Evolutionary conservation across 352 stramenopile species (phyloP), one percentile per base, ranked within the genome.

Genomic region (Globisporangium lucens): DNA sequence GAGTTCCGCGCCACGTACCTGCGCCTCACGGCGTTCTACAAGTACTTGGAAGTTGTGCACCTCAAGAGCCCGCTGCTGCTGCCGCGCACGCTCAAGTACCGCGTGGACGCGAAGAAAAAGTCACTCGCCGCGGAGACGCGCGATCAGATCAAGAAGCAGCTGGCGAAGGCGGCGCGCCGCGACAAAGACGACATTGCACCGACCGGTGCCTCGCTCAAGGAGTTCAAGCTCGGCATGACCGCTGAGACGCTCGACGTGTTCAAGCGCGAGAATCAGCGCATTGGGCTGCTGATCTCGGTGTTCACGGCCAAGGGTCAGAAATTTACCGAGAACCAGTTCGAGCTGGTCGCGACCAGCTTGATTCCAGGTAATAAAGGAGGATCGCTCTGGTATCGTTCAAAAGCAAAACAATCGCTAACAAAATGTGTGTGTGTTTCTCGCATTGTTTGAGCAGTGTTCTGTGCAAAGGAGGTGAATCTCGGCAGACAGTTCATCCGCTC

Each of bases 1-100:
- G 87, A 95, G 75, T 95, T 95, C 63, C 77, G 80, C n/a, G 81
- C 80, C 33, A 85, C 83, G 65, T 95, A 92, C 72, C 80, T 90
- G 59, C 79, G 72, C 2, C 73, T 90, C 63, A 95, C 86, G 63
- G 74, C 84, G 57, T 76, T 95, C 35, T 95, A 95, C 74, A 95
- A 95, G 73, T 72, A 88, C 66, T 73, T 95, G 38, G 87, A 95
- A 67, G 67, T 91, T 24, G 64, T 87, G 69, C 86, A 95, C 61
- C 69, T 93, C 47, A 69, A 82, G 62, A 83, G 76, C 27, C 87
- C 87, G 47, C 75, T 94, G 29, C 85, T 95, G 75, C 73, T 95
- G 60, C 82, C 87, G 57, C 82, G 87, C 47, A 85, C 87, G 67
- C 78, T 95, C 35, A 89, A 81, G 64, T 95, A 94, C 76, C 87